Base-by-base conservation (phyloP, 2,329 filamentous ascomycete species). In the Berkeleyomyces basicola region DNA sequence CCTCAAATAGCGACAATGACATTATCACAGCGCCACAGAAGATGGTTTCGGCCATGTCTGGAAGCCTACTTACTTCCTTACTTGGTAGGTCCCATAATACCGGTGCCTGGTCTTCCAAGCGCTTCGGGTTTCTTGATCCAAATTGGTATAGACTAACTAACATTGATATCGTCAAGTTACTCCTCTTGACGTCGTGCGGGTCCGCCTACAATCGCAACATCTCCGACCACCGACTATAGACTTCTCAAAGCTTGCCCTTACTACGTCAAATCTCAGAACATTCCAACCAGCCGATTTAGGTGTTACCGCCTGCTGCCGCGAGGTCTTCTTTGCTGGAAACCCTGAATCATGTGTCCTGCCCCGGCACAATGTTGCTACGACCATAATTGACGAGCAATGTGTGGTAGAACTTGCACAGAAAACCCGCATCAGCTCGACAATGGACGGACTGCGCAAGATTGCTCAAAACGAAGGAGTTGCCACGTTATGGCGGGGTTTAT, bases 251-350 rank as follows among this genome's bases (percentile, higher is more conserved):
- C 72, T 85, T 71, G 72, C 81, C 68, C 67, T 83, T 70, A 74
- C 80, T 68, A 75, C 80, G 68, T 43, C 44, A 10, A 71, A 79
- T 68, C 71, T 85, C 67, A 84, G 83, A 66, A 82, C 86, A 67
- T 81, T 93, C 58, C 89, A 90, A 62, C 84, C 82, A 2, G 73
- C 87, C 39, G 89, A 92, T 69, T 82, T 97, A 59, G 93, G 93
- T 65, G 89, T 97, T 62, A 96, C 91, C 14, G 85, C 91, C 46
- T 99, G 93, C 74, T 99, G 93, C 71, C 85, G 93, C 65, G 92
- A 99, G 73, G 92, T 99, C 43, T 99, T 97, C 73, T 99, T 95
- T 79, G 91, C 90, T 67, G 91, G 95, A 70, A 88, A 86, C 72
- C 82, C 85, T 33, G 86, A 90, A 64, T 83, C 87, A 67, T 96